phyloP scores from a whole-genome alignment of 148 eudicot genomes.

The Agrostemma githago region DNA sequence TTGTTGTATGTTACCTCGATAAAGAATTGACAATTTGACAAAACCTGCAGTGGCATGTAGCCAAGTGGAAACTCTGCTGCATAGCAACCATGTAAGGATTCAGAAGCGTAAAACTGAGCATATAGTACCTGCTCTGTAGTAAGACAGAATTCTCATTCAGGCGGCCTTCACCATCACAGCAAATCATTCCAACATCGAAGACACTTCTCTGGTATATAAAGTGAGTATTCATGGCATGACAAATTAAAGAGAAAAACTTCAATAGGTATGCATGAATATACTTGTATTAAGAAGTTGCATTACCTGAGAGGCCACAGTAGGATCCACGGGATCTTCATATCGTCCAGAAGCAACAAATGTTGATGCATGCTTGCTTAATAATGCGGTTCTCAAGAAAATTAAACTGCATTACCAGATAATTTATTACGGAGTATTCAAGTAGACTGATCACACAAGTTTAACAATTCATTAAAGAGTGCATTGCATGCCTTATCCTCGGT shows the following conservation, averaged over 20 bases:
- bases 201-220: not conserved
- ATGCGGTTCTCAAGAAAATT: slow-evolving; percentile 77
- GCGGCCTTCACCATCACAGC: slow-evolving; percentile 92
- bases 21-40: not conserved
- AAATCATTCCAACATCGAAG: slow-evolving; percentile 87
- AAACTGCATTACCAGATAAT: slow-evolving; percentile 45
- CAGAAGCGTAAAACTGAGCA: slow-evolving; percentile 1
- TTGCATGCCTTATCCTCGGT: slow-evolving; percentile 74
- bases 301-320: slow-evolving; percentile 36
- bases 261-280: not conserved
- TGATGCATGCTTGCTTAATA: slow-evolving; percentile 36
- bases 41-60: not conserved
- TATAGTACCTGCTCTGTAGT: slow-evolving; percentile 82
- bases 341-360: slow-evolving; percentile 59
- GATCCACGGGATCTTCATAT: slow-evolving; percentile 76
- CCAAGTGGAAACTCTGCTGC: not conserved
- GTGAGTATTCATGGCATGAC: not conserved
- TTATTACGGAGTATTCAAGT: slow-evolving; percentile 13
- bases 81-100: not conserved
- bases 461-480: slow-evolving; percentile 23
- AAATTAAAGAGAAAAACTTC: not conserved
- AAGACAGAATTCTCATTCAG: slow-evolving; percentile 83
- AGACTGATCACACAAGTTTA: not conserved
- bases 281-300: not conserved
- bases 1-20: not conserved